Conservation (phyloP, 805 yeast genomes). For the Sugiyamaella boreocaroliniensis region DNA sequence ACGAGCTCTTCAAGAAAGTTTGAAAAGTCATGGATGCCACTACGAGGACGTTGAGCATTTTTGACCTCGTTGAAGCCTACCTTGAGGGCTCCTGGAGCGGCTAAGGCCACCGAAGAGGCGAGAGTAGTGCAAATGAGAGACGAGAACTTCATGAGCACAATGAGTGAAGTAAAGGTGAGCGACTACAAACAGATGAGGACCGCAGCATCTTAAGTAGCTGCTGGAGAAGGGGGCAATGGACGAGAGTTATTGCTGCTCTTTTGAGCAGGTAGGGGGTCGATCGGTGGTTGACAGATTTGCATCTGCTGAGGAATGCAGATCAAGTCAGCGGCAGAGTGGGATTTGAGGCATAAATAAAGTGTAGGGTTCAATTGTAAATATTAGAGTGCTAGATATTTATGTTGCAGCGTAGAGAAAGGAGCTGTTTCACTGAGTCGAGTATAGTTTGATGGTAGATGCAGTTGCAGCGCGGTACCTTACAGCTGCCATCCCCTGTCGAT, state of each 20-base stretch:
- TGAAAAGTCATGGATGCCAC: not conserved
- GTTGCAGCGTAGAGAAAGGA: too few species aligned
- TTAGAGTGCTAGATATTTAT: too few species aligned
- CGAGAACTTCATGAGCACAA: not conserved
- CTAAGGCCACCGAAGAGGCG: not conserved
- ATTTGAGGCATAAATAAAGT: too few species aligned
- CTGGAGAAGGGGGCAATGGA: not conserved
- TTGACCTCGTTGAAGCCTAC: not conserved
- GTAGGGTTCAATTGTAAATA: too few species aligned
- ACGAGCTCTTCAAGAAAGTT: not conserved
- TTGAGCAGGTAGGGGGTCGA: not conserved
- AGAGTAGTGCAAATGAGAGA: not conserved
- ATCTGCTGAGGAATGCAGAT: not conserved
- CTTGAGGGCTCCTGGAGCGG: constrained; percentile 1
- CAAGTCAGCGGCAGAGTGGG: not conserved
- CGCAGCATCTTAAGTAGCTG: not conserved
- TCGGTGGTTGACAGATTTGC: not conserved
- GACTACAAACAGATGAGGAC: not conserved
- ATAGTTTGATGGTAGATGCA: too few species aligned
- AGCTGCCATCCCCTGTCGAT: too few species aligned
- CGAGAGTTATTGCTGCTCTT: not conserved
- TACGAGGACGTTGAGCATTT: not conserved
- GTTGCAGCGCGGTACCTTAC: too few species aligned
- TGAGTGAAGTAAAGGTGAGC: too few species aligned
- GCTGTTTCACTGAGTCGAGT: too few species aligned